These are phyloP conservation scores for Micractinium sp. DNA, from an alignment of 139 green algal species.

Conservation along the genomic window DNA sequence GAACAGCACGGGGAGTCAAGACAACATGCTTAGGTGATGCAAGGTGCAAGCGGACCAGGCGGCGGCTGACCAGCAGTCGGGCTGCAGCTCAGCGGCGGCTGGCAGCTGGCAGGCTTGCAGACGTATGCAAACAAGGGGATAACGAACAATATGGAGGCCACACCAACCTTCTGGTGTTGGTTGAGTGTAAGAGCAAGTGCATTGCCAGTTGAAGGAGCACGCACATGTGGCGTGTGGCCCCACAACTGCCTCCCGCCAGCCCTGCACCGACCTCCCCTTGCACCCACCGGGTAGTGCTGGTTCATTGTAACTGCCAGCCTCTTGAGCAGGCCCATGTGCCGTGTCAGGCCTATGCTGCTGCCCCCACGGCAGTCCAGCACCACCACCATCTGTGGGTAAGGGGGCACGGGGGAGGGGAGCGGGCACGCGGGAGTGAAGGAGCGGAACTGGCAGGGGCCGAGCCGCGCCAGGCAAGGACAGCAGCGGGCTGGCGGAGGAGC, in stretches of 20 bases:
- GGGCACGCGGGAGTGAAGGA: not conserved
- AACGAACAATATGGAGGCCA: too few species aligned
- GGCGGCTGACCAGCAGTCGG: too few species aligned
- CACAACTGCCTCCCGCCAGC: not conserved
- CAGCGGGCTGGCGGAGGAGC: too few species aligned
- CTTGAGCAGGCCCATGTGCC: slow-evolving; percentile 50
- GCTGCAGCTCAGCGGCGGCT: too few species aligned
- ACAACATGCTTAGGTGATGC: not conserved
- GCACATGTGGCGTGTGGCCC: not conserved
- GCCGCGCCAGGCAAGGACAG: too few species aligned
- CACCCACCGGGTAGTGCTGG: slow-evolving; percentile 46
- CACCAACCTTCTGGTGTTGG: too few species aligned
- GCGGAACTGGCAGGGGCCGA: too few species aligned
- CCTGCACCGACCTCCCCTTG: not conserved
- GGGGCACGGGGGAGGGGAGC: not conserved
- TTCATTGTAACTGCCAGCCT: slow-evolving; percentile 40
- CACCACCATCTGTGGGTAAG: slow-evolving; percentile 29
- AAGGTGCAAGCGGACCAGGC: not conserved
- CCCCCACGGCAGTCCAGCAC: slow-evolving; percentile 48
- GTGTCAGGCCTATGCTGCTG: slow-evolving; percentile 22
- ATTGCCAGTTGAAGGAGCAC: too few species aligned
- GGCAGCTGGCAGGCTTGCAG: too few species aligned
- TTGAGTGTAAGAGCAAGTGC: not conserved
- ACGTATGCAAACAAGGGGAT: too few species aligned
- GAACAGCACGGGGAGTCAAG: not conserved